A percentile compares a stretch with the other conserved stretches of the same genome.
Conservation (phyloP, 2,329 filamentous ascomycete genomes). For the Beauveria pseudobassiana region DNA sequence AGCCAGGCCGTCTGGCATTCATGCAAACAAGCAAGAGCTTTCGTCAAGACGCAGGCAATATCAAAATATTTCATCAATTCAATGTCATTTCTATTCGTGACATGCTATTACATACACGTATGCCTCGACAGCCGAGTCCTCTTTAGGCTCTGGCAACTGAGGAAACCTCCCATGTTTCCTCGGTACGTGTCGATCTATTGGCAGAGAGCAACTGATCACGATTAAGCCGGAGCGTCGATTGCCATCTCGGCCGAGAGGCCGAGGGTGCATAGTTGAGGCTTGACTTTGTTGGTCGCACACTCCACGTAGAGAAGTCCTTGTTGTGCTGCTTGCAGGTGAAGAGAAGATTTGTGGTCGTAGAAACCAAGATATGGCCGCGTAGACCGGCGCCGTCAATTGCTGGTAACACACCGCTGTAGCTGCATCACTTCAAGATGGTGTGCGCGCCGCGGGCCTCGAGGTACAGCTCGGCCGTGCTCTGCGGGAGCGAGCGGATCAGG, state of each 20-base stretch:
- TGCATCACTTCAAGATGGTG: conserved; percentile 73
- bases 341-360: background rate
- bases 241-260: conserved; percentile 71
- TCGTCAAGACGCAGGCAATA: background rate
- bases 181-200: conserved; percentile 67
- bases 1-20: background rate
- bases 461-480: conserved; percentile 79
- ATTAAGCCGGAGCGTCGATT: conserved; percentile 99
- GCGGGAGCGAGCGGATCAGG: conserved; percentile 70
- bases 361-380: background rate
- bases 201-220: conserved; percentile 81
- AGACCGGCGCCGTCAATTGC: background rate
- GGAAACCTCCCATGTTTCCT: conserved; percentile 58
- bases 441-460: conserved; percentile 86
- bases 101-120: conserved; percentile 14
- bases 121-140: conserved; percentile 48
- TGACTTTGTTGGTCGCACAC: conserved; percentile 93
- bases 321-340: background rate
- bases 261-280: conserved; percentile 81
- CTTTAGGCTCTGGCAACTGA: conserved; percentile 53
- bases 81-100: conserved; percentile 2
- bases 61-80: background rate
- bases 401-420: background rate
- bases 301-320: background rate
- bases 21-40: background rate